phyloP scores from a whole-genome alignment of 768 basidiomycete species.

The Strobilomyces dryophilus region DNA sequence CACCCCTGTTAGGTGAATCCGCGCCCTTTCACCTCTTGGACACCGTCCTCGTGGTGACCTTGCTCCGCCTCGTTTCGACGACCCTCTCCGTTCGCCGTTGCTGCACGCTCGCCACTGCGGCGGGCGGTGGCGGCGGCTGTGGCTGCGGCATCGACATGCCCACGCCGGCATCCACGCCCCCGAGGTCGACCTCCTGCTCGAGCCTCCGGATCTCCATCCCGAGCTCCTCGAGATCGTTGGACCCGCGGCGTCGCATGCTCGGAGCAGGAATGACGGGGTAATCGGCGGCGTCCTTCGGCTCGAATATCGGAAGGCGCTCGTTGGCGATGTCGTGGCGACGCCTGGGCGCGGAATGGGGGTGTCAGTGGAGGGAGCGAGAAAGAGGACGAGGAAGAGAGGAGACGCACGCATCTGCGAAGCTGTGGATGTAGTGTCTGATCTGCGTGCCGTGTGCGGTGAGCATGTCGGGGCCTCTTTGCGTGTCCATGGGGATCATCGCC shows the following conservation, averaged over 20 bases:
- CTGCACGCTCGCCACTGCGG: neutral
- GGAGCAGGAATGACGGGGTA: slow-evolving; percentile 55
- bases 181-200: slow-evolving; percentile 54
- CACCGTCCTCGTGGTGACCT: slow-evolving; percentile 40
- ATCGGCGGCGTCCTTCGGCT: slow-evolving; percentile 28
- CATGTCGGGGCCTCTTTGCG: slow-evolving; percentile 45
- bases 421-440: slow-evolving; percentile 58
- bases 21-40: slow-evolving; percentile 49
- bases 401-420: slow-evolving; percentile 74
- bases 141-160: neutral
- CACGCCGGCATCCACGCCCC: slow-evolving; percentile 21
- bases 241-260: slow-evolving; percentile 50
- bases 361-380: neutral
- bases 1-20: too few relatives aligned
- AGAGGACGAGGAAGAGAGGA: neutral
- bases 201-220: slow-evolving; percentile 66
- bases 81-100: slow-evolving; percentile 47
- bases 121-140: too few relatives aligned
- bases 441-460: slow-evolving; percentile 61
- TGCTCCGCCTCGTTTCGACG: slow-evolving; percentile 53
- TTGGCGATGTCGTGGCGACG: slow-evolving; percentile 71
- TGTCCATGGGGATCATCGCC: slow-evolving; percentile 32
- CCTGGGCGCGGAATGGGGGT: slow-evolving; percentile 34
- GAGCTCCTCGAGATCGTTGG: slow-evolving; percentile 39
- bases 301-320: slow-evolving; percentile 66